Evolutionary conservation across 345 rosid species (phyloP).

Genomic region (Draba incana): DNA sequence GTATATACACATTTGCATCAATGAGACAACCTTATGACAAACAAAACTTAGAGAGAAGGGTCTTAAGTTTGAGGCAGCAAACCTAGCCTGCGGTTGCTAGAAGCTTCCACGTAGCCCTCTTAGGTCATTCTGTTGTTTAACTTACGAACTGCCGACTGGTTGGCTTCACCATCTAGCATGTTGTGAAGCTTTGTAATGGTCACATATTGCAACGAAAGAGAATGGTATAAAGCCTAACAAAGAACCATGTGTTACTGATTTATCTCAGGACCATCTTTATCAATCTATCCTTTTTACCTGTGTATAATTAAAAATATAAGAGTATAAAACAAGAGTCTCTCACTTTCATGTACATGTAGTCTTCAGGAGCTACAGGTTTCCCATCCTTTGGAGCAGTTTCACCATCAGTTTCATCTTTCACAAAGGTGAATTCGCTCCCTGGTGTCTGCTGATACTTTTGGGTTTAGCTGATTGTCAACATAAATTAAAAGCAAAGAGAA

Average conservation of each 20-base stretch:
- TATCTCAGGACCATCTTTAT: constrained; percentile 4
- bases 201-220: constrained; percentile 81
- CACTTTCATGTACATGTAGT: constrained; percentile 81
- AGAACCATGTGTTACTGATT: background rate
- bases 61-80: constrained; percentile 24
- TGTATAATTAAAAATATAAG: background rate
- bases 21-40: constrained; percentile 7
- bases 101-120: constrained; percentile 82
- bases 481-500: background rate
- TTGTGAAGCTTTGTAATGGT: constrained; percentile 71
- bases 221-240: constrained; percentile 68
- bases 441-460: constrained; percentile 45
- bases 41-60: constrained; percentile 16
- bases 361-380: constrained; percentile 54
- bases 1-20: constrained; percentile 28
- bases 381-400: constrained; percentile 41
- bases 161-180: constrained; percentile 77
- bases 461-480: background rate
- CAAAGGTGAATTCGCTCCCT: constrained; percentile 57
- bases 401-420: constrained; percentile 76
- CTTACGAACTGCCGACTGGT: constrained; percentile 63
- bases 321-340: constrained; percentile 27
- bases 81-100: constrained; percentile 86
- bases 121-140: constrained; percentile 68
- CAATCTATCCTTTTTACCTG: background rate